Base-by-base conservation (phyloP, 257 asterid species). In the Lithospermum erythrorhizon region DNA sequence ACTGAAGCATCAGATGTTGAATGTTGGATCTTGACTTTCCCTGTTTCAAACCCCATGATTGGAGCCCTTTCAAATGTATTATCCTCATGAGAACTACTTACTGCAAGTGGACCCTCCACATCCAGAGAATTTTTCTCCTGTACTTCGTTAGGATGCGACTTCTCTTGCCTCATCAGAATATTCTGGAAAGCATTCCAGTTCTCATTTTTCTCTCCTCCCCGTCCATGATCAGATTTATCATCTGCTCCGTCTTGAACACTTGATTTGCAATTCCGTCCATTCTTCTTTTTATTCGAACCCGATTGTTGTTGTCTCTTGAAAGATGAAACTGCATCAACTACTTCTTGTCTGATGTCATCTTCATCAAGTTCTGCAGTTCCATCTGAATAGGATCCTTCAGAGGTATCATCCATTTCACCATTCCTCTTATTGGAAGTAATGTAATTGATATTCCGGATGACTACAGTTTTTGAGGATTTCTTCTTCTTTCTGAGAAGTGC, bases 401-500 rank as follows among this genome's bases (percentile, higher is more conserved):
- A 75, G 27, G 41, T 47, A 16, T 73, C 88, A 62, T 73, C 65
- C 66, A 73, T 85, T 19, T 79, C 88, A 47, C 75, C 95, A 58
- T 75, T 82, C 65, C 64, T 82, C 68, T 71, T 79, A 65, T 81
- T 70, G 59, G 91, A 84, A 69, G 96, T 79, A 65, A 85, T 87
- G 75, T 87, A 83, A 64, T 87, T 87, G 73, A 85, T 87, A 70
- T 87, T 87, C 22, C 96, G 96, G 52, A 87, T 87, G 15, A 87
- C 93, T 61, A 87, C 96, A 2, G 80, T 87, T 72, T 83, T 85
- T 5, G 93, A 85, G 70, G 75, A 55, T 72, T 83, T 87, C 83
- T 79, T 87, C 71, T 78, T 75, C 82, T 70, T 87, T 61, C 72
- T 87, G 57, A 58, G 68, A 61, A 62, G 57, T 18, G 67, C 32